Evolutionary conservation across 1,139 yeast species (phyloP), one percentile per base, ranked within the genome.

Genomic region (Suzukiozyma palmioleophila): DNA sequence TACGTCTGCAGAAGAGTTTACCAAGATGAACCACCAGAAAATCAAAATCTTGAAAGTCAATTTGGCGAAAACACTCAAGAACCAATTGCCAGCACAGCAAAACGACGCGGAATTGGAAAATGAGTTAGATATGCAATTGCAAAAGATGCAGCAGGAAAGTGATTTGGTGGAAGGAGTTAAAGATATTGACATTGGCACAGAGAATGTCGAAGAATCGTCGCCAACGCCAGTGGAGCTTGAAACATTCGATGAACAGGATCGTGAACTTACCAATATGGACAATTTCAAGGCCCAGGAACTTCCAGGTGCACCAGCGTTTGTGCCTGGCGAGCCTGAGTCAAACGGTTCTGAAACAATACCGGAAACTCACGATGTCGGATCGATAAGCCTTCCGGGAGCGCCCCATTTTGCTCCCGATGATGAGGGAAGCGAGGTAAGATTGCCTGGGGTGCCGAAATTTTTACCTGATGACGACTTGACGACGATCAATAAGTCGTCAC

Each of bases 361-460:
- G 8, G 29, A 35, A 11, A 36, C 45, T 15, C 54, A 26, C 16
- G 14, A 29, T 11, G 21, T 21, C 15, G 35, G 15, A 8, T 44
- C 37, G 24, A 42, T 53, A n/a, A 41, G 42, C 2, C 48, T 64
- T 12, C 68, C 67, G 3, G 61, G 59, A 3, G 68, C 59, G 0
- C 68, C 68, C 2, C 64, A 57, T 43, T 51, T 61, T 39, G 48
- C 59, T 3, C 73, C 73, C 0, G 59, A 55, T n/a, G 59, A 52
- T 18, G 48, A 43, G 18, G 46, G 43, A 43, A 55, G 43, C 22
- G 53, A 51, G 14, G 48, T 67, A 14, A 59, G 56, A 41, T 54
- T 69, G 29, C 75, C 75, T 0, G 73, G 73, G 0, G 72, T 73
- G 1, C 75, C 75, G 8, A 65, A 56, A 41, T 66, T 64, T 45